These are phyloP conservation scores for Trichoderma polysporum DNA, from an alignment of 2,329 filamentous ascomycete genomes.

Conservation along the genomic window DNA sequence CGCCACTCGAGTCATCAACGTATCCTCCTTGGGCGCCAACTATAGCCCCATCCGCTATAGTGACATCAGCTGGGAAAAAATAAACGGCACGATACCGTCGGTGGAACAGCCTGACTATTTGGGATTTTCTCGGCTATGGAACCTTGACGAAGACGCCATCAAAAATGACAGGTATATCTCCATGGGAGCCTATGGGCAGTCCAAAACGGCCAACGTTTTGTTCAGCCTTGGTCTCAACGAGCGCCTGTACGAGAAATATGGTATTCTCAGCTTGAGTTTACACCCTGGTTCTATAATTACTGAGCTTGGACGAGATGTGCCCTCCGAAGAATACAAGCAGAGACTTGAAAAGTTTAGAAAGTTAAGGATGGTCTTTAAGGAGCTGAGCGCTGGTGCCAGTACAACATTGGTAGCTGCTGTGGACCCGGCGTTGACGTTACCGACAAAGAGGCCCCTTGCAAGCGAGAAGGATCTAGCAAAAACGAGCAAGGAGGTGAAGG, in stretches of 20 bases:
- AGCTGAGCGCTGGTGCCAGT: background rate
- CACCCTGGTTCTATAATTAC: constrained; percentile 1
- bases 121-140: background rate
- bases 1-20: constrained; percentile 10
- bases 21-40: background rate
- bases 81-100: background rate
- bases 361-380: background rate
- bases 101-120: background rate
- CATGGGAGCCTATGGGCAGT: constrained; percentile 21
- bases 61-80: constrained; percentile 15
- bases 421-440: background rate
- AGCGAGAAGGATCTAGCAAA: constrained; percentile 1
- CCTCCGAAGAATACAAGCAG: background rate
- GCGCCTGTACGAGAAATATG: background rate
- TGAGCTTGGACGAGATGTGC: background rate
- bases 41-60: constrained; percentile 12
- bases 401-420: constrained; percentile 8
- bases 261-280: background rate
- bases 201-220: constrained; percentile 9
- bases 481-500: background rate
- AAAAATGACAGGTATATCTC: background rate
- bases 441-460: background rate
- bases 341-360: background rate
- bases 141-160: background rate
- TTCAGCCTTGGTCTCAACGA: constrained; percentile 10